Base-by-base conservation (phyloP, 2,329 filamentous ascomycete species). In the Penicillium digitatum region DNA sequence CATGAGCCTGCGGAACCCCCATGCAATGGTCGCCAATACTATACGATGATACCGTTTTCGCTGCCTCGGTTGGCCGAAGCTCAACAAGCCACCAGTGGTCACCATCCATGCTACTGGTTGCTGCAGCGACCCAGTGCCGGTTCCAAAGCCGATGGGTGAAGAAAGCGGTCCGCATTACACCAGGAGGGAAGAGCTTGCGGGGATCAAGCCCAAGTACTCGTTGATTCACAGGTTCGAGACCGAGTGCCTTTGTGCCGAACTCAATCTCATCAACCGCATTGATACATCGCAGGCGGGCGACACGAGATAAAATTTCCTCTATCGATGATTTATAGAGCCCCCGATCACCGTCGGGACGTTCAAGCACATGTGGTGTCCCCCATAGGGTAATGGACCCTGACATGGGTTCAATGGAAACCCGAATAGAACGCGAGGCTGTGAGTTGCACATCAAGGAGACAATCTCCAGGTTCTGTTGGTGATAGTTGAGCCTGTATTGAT, bases 41-140 rank as follows among this genome's bases (percentile, higher is more conserved):
- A 32, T 55, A 40, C 26, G 46, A 55, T 16, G 39, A 26, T 14
- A 22, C 37, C 9, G 39, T 42, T 37, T 60, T 57, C 38, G 58
- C 38, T 34, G 62, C 34, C 18, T 62, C 47, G 24, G 62, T 40
- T 27, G 64, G 55, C 42, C 57, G 63, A 60, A 72, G 55, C 56
- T 72, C 71, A 26, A 90, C 77, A 56, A 92, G 76, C 85, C 87
- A 92, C 89, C 89, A 95, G 58, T 81, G 81, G 68, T 94, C 89
- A 50, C 89, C 89, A 65, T 81, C 80, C 66, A 88, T 79, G 68
- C 87, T 86, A 69, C 90, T 80, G 49, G 85, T 84, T 43, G 88
- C 81, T 61, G 86, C 85, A 37, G 95, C 75, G 59, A 86, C 80
- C 89, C 92, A 95, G n/a, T 83, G 84, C 55, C 78, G 78, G 64